Conservation (phyloP, 2,329 filamentous ascomycete species). For the Fusarium odoratissimum region DNA sequence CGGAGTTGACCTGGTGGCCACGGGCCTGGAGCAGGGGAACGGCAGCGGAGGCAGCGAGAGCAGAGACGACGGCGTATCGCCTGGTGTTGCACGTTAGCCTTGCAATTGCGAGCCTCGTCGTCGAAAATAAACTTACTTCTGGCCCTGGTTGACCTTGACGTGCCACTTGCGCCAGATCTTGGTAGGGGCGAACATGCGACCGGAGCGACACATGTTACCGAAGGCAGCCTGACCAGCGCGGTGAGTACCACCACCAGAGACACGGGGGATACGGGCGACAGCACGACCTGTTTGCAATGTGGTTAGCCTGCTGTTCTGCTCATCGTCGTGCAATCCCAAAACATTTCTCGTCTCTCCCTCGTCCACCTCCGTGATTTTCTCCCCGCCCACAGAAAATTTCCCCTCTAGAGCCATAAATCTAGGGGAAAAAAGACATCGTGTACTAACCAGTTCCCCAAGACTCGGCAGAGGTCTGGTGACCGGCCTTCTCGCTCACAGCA, state of each 20-base stretch:
- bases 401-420: conserved; percentile 15
- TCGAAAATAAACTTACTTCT: conserved; percentile 75
- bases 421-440: conserved; percentile 5
- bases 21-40: conserved; percentile 95
- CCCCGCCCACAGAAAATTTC: conserved; percentile 34
- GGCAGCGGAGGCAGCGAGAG: conserved; percentile 94
- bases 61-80: conserved; percentile 97
- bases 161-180: conserved; percentile 99
- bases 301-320: conserved; percentile 39
- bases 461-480: conserved; percentile 99
- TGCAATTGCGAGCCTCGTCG: background rate
- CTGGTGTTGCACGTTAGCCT: conserved; percentile 57
- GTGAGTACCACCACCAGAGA: conserved; percentile 99
- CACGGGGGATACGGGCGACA: conserved; percentile 99
- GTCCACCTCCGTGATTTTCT: background rate
- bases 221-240: conserved; percentile 99
- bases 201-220: conserved; percentile 99
- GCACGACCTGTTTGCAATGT: conserved; percentile 78
- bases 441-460: conserved; percentile 98
- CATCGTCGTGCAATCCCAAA: background rate
- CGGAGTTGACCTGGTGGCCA: conserved; percentile 91
- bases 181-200: conserved; percentile 99
- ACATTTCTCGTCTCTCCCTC: background rate
- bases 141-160: conserved; percentile 99
- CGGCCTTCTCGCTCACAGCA: conserved; percentile 99